phyloP scores from a whole-genome alignment of 192 early-diverging fungal species.

The Haplosporangium gracile region DNA sequence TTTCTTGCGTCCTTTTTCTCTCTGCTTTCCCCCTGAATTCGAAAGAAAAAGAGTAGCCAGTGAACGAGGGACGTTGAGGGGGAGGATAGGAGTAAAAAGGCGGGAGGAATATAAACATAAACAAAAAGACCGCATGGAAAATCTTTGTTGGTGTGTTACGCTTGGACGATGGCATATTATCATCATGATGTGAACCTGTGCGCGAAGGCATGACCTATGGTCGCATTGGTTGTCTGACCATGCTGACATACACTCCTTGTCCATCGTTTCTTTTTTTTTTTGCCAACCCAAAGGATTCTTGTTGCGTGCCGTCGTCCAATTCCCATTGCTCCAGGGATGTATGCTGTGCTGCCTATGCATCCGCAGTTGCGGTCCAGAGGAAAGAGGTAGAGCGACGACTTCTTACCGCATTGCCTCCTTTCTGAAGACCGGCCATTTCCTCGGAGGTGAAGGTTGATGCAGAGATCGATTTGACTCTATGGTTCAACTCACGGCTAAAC shows the following conservation, averaged over 20 bases:
- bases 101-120: background rate
- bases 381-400: background rate
- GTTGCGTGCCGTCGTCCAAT: background rate
- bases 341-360: background rate
- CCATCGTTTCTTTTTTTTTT: background rate
- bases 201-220: background rate
- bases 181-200: conserved; percentile 15
- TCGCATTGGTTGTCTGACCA: background rate
- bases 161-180: conserved; percentile 12
- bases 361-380: background rate
- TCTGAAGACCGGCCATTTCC: conserved; percentile 60
- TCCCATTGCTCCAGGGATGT: background rate
- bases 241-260: background rate
- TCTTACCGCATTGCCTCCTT: conserved; percentile 68
- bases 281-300: background rate
- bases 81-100: background rate
- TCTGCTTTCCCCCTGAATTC: background rate
- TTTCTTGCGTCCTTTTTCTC: background rate
- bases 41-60: background rate
- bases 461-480: conserved; percentile 73
- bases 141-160: conserved; percentile 15
- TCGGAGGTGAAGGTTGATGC: conserved; percentile 67
- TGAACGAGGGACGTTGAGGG: background rate
- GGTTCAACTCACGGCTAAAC: conserved; percentile 67
- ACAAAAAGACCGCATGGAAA: conserved; percentile 14